Base-by-base conservation (phyloP, 768 basidiomycete species). In the Termitomyces sp. region DNA sequence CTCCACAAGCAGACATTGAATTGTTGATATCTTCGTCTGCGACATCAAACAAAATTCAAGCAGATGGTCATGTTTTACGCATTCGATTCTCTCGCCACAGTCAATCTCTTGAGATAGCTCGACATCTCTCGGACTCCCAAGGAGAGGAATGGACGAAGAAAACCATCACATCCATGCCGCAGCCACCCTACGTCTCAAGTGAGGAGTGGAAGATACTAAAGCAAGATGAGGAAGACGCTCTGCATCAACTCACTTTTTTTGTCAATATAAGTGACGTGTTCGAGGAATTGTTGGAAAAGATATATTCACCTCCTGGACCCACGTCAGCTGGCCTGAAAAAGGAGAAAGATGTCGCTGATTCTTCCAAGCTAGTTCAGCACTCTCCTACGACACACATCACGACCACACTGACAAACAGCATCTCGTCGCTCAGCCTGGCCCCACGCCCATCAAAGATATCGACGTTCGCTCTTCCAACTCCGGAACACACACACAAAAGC, bases 1-100 rank as follows among this genome's bases (percentile, higher is more conserved):
- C 69, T 11, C 78, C 81, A 28, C 67, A 61, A 8, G 78, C 71
- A 6, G 81, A 84, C 53, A 67, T 83, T 36, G 82, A 84, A 59
- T 52, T 81, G 20, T 56, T 76, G 20, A 63, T 77, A 43, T 61
- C 65, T 41, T 58, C 50, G 18, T 48, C 61, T 9, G 18, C 54
- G 9, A 30, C 60, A 20, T 55, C 55, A 3, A 56, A 53, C 56
- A 54, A 66, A 51, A 24, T 22, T n/a, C 38, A 24, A 33, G 3
- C 47, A 35, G 57, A 44, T 41, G 55, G 56, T n/a, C 63, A 69
- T 30, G 65, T 57, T n/a, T 66, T 78, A 62, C 74, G 77, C 13
- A 64, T 77, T 28, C 72, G 76, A 16, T 67, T 76, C 49, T 72
- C 71, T 18, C 67, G 77, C 18, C 67, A 72, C 46, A 55, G 50